These are phyloP conservation scores for Trichocladium uniseriatum DNA, from an alignment of 495 filamentous ascomycete species.

Conservation along the genomic window DNA sequence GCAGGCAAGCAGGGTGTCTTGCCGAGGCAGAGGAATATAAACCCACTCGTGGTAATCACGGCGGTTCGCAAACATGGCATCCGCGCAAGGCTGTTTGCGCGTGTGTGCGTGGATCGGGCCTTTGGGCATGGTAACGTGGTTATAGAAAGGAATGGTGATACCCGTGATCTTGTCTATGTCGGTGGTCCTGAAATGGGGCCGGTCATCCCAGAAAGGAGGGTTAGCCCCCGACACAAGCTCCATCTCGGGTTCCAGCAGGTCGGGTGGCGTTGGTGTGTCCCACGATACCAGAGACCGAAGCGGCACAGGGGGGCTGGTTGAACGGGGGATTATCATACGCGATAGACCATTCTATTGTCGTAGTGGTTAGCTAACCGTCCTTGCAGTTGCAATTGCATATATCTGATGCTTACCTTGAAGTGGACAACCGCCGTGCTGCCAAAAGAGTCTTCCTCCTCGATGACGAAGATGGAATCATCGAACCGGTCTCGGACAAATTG, in stretches of 20 bases:
- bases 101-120: not conserved
- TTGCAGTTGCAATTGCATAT: too few relatives aligned
- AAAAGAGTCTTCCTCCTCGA: not conserved
- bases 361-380: not conserved
- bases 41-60: not conserved
- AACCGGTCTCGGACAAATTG: not conserved
- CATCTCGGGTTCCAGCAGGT: not conserved
- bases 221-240: not conserved
- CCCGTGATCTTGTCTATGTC: not conserved
- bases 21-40: not conserved
- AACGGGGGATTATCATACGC: not conserved
- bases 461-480: not conserved
- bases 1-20: not conserved
- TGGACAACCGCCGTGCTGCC: not conserved
- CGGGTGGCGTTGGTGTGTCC: slow-evolving; percentile 1
- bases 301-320: too few relatives aligned
- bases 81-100: not conserved
- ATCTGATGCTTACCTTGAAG: not conserved
- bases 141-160: not conserved
- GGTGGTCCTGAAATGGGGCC: not conserved
- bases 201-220: too few relatives aligned
- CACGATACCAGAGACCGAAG: not conserved
- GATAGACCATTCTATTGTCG: not conserved
- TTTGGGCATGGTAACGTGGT: not conserved
- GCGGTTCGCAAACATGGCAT: not conserved